Base-by-base conservation (phyloP, 2,329 filamentous ascomycete species). In the Microdochium nivale region DNA sequence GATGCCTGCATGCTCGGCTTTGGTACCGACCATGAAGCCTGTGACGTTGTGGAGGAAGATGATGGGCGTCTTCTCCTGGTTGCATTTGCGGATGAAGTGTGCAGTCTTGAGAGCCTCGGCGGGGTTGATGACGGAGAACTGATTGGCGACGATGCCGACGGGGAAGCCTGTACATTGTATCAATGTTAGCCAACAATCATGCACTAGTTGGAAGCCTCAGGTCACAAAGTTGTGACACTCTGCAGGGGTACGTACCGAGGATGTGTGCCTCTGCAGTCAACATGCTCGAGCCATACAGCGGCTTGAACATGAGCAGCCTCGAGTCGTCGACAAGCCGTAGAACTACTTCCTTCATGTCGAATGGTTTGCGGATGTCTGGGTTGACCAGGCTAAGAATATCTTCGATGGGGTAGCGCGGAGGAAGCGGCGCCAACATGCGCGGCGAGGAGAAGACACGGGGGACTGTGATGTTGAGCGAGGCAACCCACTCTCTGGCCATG, bases 1-100 rank as follows among this genome's bases (percentile, higher is more conserved):
- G 54, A 74, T 71, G 3, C 64, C 68, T 0, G 65, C 65, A 49
- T 69, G 69, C 49, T 75, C 72, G 3, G 71, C 68, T 52, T 72
- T 71, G 5, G 67, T 56, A 3, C 72, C 72, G 3, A 75, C 71
- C 71, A 75, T 75, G 60, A 75, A 75, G 1, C 72, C 72, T 0
- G 72, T 74, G 0, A 75, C 71, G 44, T 74, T 75, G 57, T 75
- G 72, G 0, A 75, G 58, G 59, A 73, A 75, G 4, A 74, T 58
- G 14, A 75, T 72, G 0, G 72, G 71, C 0, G 56, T 65, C 25
- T 63, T 62, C 65, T 68, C 57, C 53, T 74, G 70, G 50, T 74
- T 74, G 53, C 70, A 74, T 11, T 70, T 58, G 0, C 69, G 66
- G 49, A 74, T 70, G 52, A 75, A 75, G 23, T 72, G 68, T 1